These are phyloP conservation scores for Botrytis porri DNA, from an alignment of 2,329 filamentous ascomycete genomes.

Conservation along the genomic window DNA sequence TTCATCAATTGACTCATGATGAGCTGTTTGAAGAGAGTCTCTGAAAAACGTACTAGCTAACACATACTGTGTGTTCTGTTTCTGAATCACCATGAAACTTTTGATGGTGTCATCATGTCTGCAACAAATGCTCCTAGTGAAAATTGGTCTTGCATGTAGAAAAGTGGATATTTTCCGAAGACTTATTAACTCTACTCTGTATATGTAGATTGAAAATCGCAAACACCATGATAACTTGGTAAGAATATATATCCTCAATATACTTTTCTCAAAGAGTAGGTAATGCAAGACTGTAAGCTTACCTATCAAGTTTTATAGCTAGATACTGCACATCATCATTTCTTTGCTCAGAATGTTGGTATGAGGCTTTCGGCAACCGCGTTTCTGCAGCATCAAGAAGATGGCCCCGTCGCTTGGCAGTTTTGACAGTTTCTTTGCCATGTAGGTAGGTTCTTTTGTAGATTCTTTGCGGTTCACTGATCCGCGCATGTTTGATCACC, in stretches of 20 bases:
- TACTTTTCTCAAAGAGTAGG: background rate
- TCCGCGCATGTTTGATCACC: constrained; percentile 1
- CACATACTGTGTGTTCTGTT: background rate
- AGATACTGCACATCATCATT: background rate
- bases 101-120: background rate
- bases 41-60: background rate
- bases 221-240: background rate
- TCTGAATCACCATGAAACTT: constrained; percentile 5
- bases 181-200: background rate
- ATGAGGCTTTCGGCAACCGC: background rate
- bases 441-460: background rate
- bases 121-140: background rate
- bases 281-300: background rate
- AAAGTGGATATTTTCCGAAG: constrained; percentile 5
- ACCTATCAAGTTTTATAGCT: background rate
- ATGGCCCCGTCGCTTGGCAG: constrained; percentile 4
- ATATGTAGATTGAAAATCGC: background rate
- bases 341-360: background rate
- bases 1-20: background rate
- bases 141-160: background rate
- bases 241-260: background rate
- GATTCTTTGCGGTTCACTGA: background rate
- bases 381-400: background rate
- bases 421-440: background rate
- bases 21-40: background rate